Evolutionary conservation across 768 basidiomycete genomes (phyloP).

Genomic region (Lentinula sp.): DNA sequence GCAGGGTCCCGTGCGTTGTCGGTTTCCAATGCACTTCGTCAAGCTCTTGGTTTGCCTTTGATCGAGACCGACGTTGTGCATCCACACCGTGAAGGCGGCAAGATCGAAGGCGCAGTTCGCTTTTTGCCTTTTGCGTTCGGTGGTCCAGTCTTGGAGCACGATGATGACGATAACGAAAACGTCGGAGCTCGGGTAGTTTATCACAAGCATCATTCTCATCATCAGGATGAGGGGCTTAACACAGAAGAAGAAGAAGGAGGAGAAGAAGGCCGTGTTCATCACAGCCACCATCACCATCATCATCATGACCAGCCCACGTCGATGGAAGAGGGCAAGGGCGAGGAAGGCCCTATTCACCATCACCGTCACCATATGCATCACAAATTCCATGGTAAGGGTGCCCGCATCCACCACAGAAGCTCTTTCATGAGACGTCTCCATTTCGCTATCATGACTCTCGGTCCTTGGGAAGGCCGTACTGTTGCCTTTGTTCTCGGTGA

Average conservation of each 20-base stretch:
- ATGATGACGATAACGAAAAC: not conserved
- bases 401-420: slow-evolving; percentile 13
- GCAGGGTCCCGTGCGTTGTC: not conserved
- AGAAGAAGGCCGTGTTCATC: not conserved
- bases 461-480: slow-evolving; percentile 78
- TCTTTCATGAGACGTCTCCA: slow-evolving; percentile 59
- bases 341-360: slow-evolving; percentile 9
- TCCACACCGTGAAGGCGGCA: slow-evolving; percentile 7
- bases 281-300: not conserved
- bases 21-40: slow-evolving; percentile 44
- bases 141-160: slow-evolving; percentile 10
- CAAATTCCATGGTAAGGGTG: slow-evolving; percentile 10
- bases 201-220: slow-evolving; percentile 28
- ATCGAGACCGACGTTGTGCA: slow-evolving; percentile 24
- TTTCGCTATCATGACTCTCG: slow-evolving; percentile 59
- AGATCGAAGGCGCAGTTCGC: slow-evolving; percentile 8
- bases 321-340: slow-evolving; percentile 1
- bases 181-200: slow-evolving; percentile 13
- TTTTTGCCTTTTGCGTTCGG: slow-evolving; percentile 4
- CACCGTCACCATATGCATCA: slow-evolving; percentile 21
- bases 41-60: slow-evolving; percentile 47
- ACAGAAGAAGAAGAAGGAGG: slow-evolving; percentile 10
- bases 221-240: slow-evolving; percentile 18
- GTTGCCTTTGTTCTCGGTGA: slow-evolving; percentile 79
- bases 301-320: slow-evolving; percentile 1